Base-by-base conservation (phyloP, 345 rosid genomes). In the Iberis pinnata region DNA sequence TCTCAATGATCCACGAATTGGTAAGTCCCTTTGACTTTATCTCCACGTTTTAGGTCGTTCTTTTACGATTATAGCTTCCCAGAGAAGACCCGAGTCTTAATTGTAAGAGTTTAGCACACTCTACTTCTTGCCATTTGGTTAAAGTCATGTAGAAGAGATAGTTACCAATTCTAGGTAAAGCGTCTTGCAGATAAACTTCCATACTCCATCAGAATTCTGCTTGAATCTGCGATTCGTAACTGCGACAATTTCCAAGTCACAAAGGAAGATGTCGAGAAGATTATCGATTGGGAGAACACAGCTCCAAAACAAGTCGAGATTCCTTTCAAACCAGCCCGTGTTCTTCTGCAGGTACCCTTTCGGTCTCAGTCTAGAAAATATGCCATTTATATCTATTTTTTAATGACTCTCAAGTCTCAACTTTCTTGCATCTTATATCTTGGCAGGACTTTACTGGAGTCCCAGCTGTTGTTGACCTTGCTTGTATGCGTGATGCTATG, bases 401-500 rank as follows among this genome's bases (percentile, higher is more conserved):
- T 63, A 54, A 51, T 61, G 18, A 18, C 14, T 36, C 22, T 11
- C 25, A 2, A 22, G 4, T 22, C 25, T 22, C 3, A 22, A 22
- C 25, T 22, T 22, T n/a, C n/a, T n/a, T n/a, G n/a, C n/a, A 22
- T 2, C 25, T 22, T 22, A 9, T 29, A 2, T 40, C 2, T 0
- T 60, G 33, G 42, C 77, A 89, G 98, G 98, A 86, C 70, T 87
- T 90, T 73, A 90, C 98, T 49, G 98, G 98, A 11, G 98, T 90
- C 19, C 96, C 98, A 17, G 98, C 87, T 44, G 98, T 87, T 25
- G 96, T 90, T 46, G 98, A 90, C 63, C 98, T 90, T 39, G 98
- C 98, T 58, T 74, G 89, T 50, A 90, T 90, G 98, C 98, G 98
- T 68, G 98, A 90, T 80, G 98, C 98, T 12, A 87, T 90, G 96